A percentile compares a stretch with the other conserved stretches of the same genome.
Evolutionary conservation across 805 yeast genomes (phyloP).

Genomic region (Cyberlindnera bimundalis): DNA sequence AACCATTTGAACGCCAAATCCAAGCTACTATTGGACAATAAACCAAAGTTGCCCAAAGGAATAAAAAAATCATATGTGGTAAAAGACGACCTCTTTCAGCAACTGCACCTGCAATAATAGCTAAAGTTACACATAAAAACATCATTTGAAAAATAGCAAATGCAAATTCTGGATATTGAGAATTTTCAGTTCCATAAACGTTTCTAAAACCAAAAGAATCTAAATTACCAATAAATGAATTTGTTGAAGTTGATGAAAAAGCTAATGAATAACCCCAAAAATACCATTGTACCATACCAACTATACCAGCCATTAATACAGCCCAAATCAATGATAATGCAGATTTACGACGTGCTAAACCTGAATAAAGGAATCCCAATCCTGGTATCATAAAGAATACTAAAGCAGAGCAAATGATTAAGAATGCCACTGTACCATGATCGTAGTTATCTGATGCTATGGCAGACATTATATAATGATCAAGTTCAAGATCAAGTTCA

Average conservation of each 20-base stretch:
- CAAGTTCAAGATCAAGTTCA: too few species aligned
- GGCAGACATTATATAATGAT: constrained; percentile 17
- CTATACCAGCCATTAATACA: constrained; percentile 65
- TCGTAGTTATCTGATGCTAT: constrained; percentile 39
- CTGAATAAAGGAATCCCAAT: constrained; percentile 87
- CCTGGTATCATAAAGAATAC: constrained; percentile 95
- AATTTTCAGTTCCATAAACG: constrained; percentile 47
- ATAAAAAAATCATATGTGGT: constrained; percentile 78
- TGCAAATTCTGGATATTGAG: constrained; percentile 73
- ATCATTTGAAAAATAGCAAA: constrained; percentile 87
- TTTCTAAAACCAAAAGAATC: constrained; percentile 78
- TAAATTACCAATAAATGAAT: constrained; percentile 85
- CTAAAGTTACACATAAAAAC: constrained; percentile 88
- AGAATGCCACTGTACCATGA: constrained; percentile 45
- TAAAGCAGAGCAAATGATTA: constrained; percentile 60
- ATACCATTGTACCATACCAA: constrained; percentile 88
- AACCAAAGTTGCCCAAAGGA: constrained; percentile 86
- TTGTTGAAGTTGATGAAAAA: constrained; percentile 72
- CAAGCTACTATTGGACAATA: constrained; percentile 95
- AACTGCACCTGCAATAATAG: constrained; percentile 87
- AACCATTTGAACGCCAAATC: constrained; percentile 92
- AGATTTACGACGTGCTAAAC: constrained; percentile 85
- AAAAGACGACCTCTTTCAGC: constrained; percentile 91
- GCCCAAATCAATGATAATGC: constrained; percentile 85
- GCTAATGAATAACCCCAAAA: constrained; percentile 98